Evolutionary conservation across 345 rosid species (phyloP).

Genomic region (Salix dunnii): DNA sequence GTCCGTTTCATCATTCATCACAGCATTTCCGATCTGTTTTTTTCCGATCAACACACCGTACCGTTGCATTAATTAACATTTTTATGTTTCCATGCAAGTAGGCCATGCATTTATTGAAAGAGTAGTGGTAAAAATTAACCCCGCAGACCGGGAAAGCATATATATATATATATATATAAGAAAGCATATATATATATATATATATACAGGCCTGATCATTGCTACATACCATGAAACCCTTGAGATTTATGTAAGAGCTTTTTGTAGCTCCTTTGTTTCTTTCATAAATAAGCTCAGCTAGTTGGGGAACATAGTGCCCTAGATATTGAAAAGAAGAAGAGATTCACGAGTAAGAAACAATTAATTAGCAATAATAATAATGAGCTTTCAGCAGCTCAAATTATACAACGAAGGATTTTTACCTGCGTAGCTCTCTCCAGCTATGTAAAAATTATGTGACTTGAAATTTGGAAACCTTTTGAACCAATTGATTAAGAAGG

Average conservation of each 20-base stretch:
- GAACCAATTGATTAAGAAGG: conserved; percentile 65
- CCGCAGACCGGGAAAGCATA: no score
- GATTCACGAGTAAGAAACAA: no score
- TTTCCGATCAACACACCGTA: no score
- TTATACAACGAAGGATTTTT: neutral
- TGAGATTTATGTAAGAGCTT: conserved; percentile 52
- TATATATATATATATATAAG: no score
- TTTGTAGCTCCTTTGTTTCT: conserved; percentile 39
- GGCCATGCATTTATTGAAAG: no score
- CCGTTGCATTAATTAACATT: neutral
- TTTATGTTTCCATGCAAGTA: neutral
- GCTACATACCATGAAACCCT: conserved; percentile 61
- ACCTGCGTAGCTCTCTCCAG: conserved; percentile 93
- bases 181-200: no score
- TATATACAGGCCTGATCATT: neutral
- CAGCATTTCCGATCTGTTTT: conserved; percentile 71
- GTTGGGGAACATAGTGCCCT: conserved; percentile 91
- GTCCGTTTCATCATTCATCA: conserved; percentile 56
- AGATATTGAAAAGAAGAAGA: no score
- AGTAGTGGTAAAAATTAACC: no score
- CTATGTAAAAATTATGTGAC: conserved; percentile 56
- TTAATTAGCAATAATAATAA: no score
- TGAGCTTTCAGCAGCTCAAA: no score
- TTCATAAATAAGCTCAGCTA: conserved; percentile 58
- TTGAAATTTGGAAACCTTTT: conserved; percentile 57